phyloP scores from a whole-genome alignment of 2,329 filamentous ascomycete genomes.

The Colletotrichum filicis region DNA sequence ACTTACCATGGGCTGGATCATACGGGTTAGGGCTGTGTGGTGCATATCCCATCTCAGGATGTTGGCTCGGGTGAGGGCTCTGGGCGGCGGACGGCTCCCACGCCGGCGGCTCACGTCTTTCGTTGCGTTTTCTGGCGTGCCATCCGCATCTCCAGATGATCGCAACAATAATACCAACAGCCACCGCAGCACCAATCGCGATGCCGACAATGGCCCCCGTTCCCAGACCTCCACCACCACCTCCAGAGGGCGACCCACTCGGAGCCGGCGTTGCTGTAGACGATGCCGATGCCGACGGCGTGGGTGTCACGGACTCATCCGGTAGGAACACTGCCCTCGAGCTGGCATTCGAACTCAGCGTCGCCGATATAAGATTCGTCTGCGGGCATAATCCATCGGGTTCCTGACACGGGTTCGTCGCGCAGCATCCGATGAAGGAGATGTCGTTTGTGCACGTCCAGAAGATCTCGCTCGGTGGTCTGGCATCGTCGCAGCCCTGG shows the following conservation, averaged over 20 bases:
- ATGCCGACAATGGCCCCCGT: slow-evolving; percentile 37
- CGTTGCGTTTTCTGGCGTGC: slow-evolving; percentile 32
- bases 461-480: slow-evolving; percentile 40
- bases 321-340: slow-evolving; percentile 33
- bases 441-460: slow-evolving; percentile 45
- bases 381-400: slow-evolving; percentile 40
- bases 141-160: slow-evolving; percentile 32
- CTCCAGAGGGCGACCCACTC: background rate
- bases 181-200: slow-evolving; percentile 34
- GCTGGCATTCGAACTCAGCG: slow-evolving; percentile 38
- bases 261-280: background rate
- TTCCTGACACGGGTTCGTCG: slow-evolving; percentile 44
- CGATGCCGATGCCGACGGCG: background rate
- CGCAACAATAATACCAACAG: slow-evolving; percentile 20
- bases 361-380: slow-evolving; percentile 39
- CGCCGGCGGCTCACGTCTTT: slow-evolving; percentile 19
- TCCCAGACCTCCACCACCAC: slow-evolving; percentile 13
- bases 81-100: slow-evolving; percentile 19
- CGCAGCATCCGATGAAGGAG: slow-evolving; percentile 54
- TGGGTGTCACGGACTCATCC: background rate
- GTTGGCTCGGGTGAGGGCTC: slow-evolving; percentile 6
- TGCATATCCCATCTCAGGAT: slow-evolving; percentile 30
- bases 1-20: slow-evolving; percentile 19
- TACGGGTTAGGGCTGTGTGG: slow-evolving; percentile 19
- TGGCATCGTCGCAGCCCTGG: slow-evolving; percentile 45